Conservation (phyloP, 805 yeast genomes). For the Barnettozyma sp. region DNA sequence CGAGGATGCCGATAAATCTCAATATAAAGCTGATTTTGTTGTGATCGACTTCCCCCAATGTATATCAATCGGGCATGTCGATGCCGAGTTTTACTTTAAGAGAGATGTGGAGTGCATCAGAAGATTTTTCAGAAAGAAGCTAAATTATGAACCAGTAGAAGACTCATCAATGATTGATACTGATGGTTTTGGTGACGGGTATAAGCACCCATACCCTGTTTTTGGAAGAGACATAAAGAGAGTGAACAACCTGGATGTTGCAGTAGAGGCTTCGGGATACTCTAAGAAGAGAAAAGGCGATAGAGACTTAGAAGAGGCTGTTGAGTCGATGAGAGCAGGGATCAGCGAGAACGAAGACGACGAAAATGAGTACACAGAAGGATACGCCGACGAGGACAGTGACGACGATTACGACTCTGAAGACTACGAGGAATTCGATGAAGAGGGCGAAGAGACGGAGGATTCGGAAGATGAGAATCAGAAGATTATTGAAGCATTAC, state of each 20-base stretch:
- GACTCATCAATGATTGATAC: slow-evolving; percentile 70
- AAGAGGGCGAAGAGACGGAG: slow-evolving; percentile 31
- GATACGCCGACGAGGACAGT: slow-evolving; percentile 38
- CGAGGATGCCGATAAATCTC: slow-evolving; percentile 38
- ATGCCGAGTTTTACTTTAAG: slow-evolving; percentile 81
- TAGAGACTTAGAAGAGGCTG: slow-evolving; percentile 71
- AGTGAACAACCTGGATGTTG: slow-evolving; percentile 64
- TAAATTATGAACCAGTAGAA: slow-evolving; percentile 61
- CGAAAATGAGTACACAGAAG: slow-evolving; percentile 15
- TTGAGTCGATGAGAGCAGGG: slow-evolving; percentile 53
- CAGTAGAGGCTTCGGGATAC: slow-evolving; percentile 88
- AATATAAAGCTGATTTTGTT: slow-evolving; percentile 61
- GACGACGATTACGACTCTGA: slow-evolving; percentile 24
- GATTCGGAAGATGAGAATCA: slow-evolving; percentile 54
- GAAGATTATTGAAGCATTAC: slow-evolving; percentile 63
- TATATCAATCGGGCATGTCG: slow-evolving; percentile 84
- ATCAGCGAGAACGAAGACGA: slow-evolving; percentile 27
- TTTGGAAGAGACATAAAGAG: slow-evolving; percentile 73
- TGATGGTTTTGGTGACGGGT: slow-evolving; percentile 80
- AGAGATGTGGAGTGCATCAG: slow-evolving; percentile 91
- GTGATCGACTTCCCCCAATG: slow-evolving; percentile 99
- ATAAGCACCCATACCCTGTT: slow-evolving; percentile 66
- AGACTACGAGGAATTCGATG: slow-evolving; percentile 19
- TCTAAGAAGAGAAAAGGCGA: slow-evolving; percentile 48
- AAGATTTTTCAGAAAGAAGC: slow-evolving; percentile 70